These are phyloP conservation scores for Solanum microdontum DNA, from an alignment of 257 asterid species.

Conservation along the genomic window DNA sequence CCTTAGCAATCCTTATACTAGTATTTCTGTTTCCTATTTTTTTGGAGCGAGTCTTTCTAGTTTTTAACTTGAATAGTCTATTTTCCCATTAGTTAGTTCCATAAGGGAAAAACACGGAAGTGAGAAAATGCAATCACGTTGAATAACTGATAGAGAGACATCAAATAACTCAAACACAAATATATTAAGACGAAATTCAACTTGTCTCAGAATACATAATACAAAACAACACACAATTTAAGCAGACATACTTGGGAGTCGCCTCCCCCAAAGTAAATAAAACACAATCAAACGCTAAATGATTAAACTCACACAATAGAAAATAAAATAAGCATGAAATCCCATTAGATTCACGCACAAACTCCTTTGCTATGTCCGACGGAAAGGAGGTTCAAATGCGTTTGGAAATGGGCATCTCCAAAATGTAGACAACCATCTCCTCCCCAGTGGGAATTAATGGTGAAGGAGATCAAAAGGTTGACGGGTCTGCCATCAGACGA, in stretches of 20 bases:
- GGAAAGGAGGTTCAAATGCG: conserved; percentile 32
- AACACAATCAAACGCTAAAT: not conserved
- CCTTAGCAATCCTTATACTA: no score
- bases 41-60: no score
- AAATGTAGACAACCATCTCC: not conserved
- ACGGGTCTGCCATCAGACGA: conserved; percentile 12
- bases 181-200: not conserved
- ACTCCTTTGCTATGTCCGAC: conserved; percentile 23
- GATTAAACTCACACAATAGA: not conserved
- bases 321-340: not conserved
- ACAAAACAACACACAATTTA: not conserved
- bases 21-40: no score
- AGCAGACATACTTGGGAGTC: not conserved
- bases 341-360: conserved; percentile 71
- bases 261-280: not conserved
- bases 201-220: not conserved
- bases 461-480: not conserved
- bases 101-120: not conserved
- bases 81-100: no score
- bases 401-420: not conserved
- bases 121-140: not conserved
- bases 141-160: not conserved
- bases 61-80: no score
- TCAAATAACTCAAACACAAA: not conserved
- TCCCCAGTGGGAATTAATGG: not conserved